Percentiles rank a stretch among this genome's conserved stretches.
Evolutionary conservation across 139 green algal species (phyloP).

Genomic region (Chlamydomonas asymmetrica): DNA sequence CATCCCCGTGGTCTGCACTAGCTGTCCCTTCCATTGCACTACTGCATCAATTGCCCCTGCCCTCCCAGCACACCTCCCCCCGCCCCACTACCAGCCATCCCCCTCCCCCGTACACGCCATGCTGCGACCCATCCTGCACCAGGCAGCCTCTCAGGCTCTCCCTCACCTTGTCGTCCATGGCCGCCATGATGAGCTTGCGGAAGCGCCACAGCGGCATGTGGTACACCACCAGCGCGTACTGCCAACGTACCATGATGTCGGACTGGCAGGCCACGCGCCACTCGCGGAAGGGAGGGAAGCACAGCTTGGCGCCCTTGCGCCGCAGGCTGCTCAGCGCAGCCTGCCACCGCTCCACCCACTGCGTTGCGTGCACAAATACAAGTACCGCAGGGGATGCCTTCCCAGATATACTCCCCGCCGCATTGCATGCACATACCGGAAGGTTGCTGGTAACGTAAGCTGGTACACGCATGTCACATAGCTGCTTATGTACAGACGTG

Average conservation of each 20-base stretch:
- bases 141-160: background rate
- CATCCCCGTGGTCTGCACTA: too few relatives aligned
- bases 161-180: slow-evolving; percentile 28
- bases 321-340: background rate
- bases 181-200: slow-evolving; percentile 25
- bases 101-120: background rate
- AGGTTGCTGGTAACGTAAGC: too few relatives aligned
- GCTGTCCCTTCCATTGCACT: too few relatives aligned
- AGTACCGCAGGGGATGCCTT: too few relatives aligned
- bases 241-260: slow-evolving; percentile 6
- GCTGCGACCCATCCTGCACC: background rate
- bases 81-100: background rate
- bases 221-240: slow-evolving; percentile 1
- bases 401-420: too few relatives aligned
- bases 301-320: background rate
- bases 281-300: slow-evolving; percentile 21
- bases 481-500: background rate
- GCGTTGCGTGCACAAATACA: too few relatives aligned
- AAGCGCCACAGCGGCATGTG: slow-evolving; percentile 33
- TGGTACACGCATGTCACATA: background rate
- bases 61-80: background rate
- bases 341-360: slow-evolving; percentile 19
- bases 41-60: background rate
- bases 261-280: background rate
- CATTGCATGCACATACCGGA: too few relatives aligned